Evolutionary conservation across 495 filamentous ascomycete species (phyloP).

Genomic region (Margaritispora aquatica): DNA sequence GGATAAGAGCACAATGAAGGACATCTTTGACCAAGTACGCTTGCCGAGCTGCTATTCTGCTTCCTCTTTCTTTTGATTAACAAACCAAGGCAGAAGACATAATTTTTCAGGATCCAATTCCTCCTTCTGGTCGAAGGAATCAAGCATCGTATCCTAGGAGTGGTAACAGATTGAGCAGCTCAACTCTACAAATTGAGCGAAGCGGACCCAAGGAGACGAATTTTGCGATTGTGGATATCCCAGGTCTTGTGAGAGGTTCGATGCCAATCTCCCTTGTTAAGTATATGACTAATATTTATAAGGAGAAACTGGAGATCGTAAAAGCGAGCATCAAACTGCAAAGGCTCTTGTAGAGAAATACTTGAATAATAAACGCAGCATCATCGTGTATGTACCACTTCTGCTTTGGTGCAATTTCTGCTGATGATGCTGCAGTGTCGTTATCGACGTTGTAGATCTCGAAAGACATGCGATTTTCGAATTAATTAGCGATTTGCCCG

Average conservation of each 20-base stretch:
- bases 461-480: slow-evolving; percentile 6
- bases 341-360: slow-evolving; percentile 3
- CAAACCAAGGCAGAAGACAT: background rate
- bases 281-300: background rate
- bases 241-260: slow-evolving; percentile 10
- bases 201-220: slow-evolving; percentile 9
- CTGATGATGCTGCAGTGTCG: background rate
- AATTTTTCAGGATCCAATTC: background rate
- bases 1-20: background rate
- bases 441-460: slow-evolving; percentile 2
- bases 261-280: background rate
- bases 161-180: background rate
- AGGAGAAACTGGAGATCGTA: background rate
- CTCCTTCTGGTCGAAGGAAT: background rate
- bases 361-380: slow-evolving; percentile 4
- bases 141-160: background rate
- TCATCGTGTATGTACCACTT: slow-evolving; percentile 3
- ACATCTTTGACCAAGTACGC: slow-evolving; percentile 3
- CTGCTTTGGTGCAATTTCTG: background rate
- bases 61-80: background rate
- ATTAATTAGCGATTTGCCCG: background rate
- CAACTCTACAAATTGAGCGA: slow-evolving; percentile 5
- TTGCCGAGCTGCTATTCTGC: background rate
- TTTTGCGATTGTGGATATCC: slow-evolving; percentile 15
- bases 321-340: slow-evolving; percentile 2